A percentile compares a stretch with the other conserved stretches of the same genome.
phyloP scores from a whole-genome alignment of 345 rosid genomes.

The Atalantia buxifolia region DNA sequence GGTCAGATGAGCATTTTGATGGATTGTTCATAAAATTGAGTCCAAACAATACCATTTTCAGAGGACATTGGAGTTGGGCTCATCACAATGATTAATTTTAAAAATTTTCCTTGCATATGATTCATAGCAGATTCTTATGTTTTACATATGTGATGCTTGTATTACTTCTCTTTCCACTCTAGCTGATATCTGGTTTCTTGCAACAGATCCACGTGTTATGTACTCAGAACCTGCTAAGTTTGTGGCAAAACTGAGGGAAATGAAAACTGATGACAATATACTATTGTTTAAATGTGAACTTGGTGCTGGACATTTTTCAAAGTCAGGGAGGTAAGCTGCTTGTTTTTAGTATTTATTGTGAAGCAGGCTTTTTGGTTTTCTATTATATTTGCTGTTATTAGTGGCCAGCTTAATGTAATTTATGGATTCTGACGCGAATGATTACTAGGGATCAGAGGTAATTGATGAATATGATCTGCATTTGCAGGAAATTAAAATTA shows the following conservation, averaged over 20 bases:
- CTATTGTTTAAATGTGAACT: conserved; percentile 86
- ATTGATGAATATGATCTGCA: background rate
- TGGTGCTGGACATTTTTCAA: conserved; percentile 93
- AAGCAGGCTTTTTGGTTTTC: background rate
- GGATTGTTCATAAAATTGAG: background rate
- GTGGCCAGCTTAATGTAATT: background rate
- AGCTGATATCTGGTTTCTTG: conserved; percentile 9
- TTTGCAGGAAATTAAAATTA: background rate
- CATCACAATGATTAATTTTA: background rate
- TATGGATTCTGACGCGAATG: background rate
- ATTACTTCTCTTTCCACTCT: background rate
- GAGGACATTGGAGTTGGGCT: background rate
- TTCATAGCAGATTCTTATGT: background rate
- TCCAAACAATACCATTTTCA: background rate
- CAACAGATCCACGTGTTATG: conserved; percentile 83
- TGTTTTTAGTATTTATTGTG: background rate
- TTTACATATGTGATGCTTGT: background rate
- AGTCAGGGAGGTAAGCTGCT: conserved; percentile 77
- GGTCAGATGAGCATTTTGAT: background rate
- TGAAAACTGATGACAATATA: conserved; percentile 69
- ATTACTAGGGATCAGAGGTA: background rate
- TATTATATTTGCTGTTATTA: background rate
- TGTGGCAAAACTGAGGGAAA: conserved; percentile 86
- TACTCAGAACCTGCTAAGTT: conserved; percentile 92
- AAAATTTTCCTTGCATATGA: background rate